Evolutionary conservation across 1,139 yeast genomes (phyloP).

Genomic region (Yamadazyma jaroonii): DNA sequence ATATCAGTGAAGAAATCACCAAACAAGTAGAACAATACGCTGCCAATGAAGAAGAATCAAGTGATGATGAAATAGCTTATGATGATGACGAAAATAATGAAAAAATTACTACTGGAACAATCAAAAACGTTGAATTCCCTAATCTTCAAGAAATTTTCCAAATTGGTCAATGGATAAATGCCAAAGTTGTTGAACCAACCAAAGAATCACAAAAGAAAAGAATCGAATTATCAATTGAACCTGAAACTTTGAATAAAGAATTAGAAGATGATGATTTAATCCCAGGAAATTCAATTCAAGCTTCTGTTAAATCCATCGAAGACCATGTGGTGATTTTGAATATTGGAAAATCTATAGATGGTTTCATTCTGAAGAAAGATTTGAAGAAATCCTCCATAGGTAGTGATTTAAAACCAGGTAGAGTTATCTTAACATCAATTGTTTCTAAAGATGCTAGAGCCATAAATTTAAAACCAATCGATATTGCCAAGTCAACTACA

Average conservation of each 20-base stretch:
- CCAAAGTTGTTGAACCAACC: slow-evolving; percentile 56
- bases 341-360: slow-evolving; percentile 61
- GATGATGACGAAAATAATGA: slow-evolving; percentile 19
- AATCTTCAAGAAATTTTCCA: slow-evolving; percentile 52
- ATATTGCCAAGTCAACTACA: slow-evolving; percentile 33
- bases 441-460: slow-evolving; percentile 53
- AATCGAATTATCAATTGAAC: slow-evolving; percentile 74
- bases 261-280: slow-evolving; percentile 64
- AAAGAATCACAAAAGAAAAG: slow-evolving; percentile 50
- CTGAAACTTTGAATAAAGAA: slow-evolving; percentile 61
- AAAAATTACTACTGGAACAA: slow-evolving; percentile 25
- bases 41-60: slow-evolving; percentile 38
- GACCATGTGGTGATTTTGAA: slow-evolving; percentile 87
- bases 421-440: slow-evolving; percentile 52
- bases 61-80: slow-evolving; percentile 40
- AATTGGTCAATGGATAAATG: slow-evolving; percentile 85
- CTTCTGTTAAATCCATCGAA: slow-evolving; percentile 73
- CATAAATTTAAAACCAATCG: slow-evolving; percentile 52
- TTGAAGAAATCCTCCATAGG: slow-evolving; percentile 25
- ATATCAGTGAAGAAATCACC: slow-evolving; percentile 65
- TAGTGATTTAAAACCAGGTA: slow-evolving; percentile 24
- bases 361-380: slow-evolving; percentile 77
- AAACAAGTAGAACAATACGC: slow-evolving; percentile 52
- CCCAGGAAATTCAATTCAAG: slow-evolving; percentile 68
- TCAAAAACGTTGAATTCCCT: slow-evolving; percentile 46